A percentile compares a stretch with the other conserved stretches of the same genome.
phyloP scores from a whole-genome alignment of 2,329 filamentous ascomycete genomes.

The Phyllachora maydis region DNA sequence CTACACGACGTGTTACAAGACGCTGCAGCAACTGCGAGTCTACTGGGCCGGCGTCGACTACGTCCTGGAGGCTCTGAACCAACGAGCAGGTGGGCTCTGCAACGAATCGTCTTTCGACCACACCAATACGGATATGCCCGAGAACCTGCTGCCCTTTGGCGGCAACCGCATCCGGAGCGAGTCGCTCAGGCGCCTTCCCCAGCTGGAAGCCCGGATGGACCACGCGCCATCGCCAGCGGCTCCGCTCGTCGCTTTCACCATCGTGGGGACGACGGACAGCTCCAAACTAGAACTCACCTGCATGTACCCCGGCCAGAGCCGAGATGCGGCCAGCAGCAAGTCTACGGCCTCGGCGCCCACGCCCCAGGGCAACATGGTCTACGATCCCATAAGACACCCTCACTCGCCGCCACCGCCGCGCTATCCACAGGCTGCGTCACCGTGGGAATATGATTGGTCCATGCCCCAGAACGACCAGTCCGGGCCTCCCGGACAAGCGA shows the following conservation, averaged over 20 bases:
- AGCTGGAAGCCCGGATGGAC: conserved; percentile 19
- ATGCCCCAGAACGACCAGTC: too few relatives aligned
- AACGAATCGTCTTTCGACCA: conserved; percentile 47
- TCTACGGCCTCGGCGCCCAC: conserved; percentile 19
- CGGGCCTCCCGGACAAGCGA: too few relatives aligned
- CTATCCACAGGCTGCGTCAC: too few relatives aligned
- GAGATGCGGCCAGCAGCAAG: conserved; percentile 4
- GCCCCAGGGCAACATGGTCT: conserved; percentile 35
- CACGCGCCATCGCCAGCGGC: conserved; percentile 26
- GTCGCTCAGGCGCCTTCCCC: conserved; percentile 20
- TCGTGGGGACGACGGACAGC: conserved; percentile 76
- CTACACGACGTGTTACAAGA: conserved; percentile 73
- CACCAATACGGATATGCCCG: conserved; percentile 54
- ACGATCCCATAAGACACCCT: conserved; percentile 42
- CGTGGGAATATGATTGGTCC: too few relatives aligned
- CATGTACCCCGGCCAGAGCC: conserved; percentile 33
- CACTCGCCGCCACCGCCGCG: too few relatives aligned
- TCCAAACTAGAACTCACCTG: conserved; percentile 67
- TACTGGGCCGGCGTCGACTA: conserved; percentile 82
- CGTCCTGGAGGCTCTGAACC: conserved; percentile 68
- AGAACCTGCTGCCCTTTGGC: too few relatives aligned
- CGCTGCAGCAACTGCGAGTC: conserved; percentile 56
- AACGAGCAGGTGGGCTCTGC: conserved; percentile 71
- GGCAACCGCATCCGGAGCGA: too few relatives aligned
- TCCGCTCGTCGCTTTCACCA: conserved; percentile 54